Conservation (phyloP, 441 rosid species). For the Metrosideros polymorpha region DNA sequence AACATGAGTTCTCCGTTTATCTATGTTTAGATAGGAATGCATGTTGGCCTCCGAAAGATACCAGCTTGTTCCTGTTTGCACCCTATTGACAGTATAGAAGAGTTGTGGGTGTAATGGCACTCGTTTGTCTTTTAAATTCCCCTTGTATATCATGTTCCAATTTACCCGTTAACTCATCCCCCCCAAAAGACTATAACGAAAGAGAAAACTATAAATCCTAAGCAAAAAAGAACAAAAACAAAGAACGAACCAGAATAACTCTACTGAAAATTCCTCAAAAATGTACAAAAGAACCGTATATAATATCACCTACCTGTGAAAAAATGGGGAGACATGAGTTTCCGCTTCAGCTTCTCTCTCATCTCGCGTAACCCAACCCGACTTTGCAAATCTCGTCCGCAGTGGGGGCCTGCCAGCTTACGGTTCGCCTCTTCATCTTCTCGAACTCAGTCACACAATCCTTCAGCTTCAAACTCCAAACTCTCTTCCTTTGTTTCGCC, state of each 20-base stretch:
- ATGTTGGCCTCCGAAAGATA: background rate
- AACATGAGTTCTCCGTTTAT: background rate
- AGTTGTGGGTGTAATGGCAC: background rate
- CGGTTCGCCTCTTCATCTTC: slow-evolving; percentile 29
- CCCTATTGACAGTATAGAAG: background rate
- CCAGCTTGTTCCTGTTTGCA: background rate
- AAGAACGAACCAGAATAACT: background rate
- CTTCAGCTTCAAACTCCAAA: slow-evolving; percentile 15
- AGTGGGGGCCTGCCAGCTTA: slow-evolving; percentile 63
- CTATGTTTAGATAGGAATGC: background rate
- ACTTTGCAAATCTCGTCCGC: slow-evolving; percentile 45
- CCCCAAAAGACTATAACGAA: background rate
- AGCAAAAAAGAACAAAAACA: background rate
- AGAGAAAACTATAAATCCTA: background rate
- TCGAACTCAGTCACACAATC: slow-evolving; percentile 49
- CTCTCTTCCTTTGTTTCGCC: slow-evolving; percentile 37
- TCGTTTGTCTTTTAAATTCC: background rate
- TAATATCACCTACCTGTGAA: background rate
- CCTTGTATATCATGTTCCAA: background rate
- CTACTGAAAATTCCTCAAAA: background rate
- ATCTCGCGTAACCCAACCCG: slow-evolving; percentile 17
- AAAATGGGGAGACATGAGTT: background rate
- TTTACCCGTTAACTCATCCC: background rate
- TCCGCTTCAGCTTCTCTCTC: background rate
- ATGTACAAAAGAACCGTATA: background rate